Percentiles rank a stretch among this genome's conserved stretches.
Evolutionary conservation across 257 asterid genomes (phyloP).

Genomic region (Primulina eburnea): DNA sequence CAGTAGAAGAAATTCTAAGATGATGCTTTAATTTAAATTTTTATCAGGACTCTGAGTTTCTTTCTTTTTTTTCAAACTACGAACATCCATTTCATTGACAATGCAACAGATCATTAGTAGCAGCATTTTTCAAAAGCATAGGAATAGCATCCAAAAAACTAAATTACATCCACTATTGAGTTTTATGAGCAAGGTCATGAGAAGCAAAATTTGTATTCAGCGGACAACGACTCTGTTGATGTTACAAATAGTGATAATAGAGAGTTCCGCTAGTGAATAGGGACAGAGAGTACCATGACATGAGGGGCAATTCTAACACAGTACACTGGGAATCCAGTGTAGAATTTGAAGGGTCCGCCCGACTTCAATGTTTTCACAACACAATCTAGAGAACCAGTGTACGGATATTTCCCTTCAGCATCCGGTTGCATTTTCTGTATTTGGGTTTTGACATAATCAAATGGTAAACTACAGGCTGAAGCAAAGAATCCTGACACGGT

Average conservation of each 20-base stretch:
- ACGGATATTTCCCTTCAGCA: slow-evolving; percentile 76
- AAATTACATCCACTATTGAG: too few species aligned
- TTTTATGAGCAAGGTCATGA: too few species aligned
- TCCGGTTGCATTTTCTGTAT: slow-evolving; percentile 97
- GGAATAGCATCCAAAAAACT: too few species aligned
- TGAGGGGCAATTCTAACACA: slow-evolving; percentile 97
- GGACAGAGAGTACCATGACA: slow-evolving; percentile 75
- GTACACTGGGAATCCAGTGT: slow-evolving; percentile 93
- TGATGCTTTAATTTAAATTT: too few species aligned
- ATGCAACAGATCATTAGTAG: too few species aligned
- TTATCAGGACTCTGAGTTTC: too few species aligned
- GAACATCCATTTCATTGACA: too few species aligned
- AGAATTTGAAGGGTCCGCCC: slow-evolving; percentile 82
- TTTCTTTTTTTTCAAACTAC: too few species aligned
- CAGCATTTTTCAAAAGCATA: too few species aligned
- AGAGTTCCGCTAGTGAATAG: background rate
- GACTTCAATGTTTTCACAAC: slow-evolving; percentile 66
- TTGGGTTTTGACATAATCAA: slow-evolving; percentile 90
- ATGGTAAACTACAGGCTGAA: slow-evolving; percentile 93
- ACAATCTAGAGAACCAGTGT: slow-evolving; percentile 89
- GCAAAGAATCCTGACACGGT: slow-evolving; percentile 85
- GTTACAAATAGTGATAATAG: background rate
- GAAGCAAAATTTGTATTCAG: background rate
- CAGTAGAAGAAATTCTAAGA: background rate
- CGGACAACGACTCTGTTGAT: background rate